Evolutionary conservation across 257 asterid genomes (phyloP), one percentile per base, ranked within the genome.

Genomic region (Solanum sejunctum): DNA sequence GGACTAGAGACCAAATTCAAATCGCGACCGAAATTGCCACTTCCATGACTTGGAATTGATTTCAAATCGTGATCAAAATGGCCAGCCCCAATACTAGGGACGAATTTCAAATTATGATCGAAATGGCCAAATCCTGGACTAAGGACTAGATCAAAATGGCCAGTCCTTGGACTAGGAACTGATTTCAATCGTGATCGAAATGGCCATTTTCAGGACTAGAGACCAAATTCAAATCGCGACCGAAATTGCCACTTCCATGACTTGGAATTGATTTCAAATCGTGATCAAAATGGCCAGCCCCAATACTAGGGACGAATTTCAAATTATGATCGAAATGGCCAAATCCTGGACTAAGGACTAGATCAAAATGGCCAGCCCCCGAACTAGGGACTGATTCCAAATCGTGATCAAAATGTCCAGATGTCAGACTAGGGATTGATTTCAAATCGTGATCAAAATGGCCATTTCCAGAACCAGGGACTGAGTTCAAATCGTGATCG

Each of bases 361-460:
- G n/a, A n/a, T n/a, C n/a, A n/a, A n/a, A n/a, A n/a, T n/a, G n/a
- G n/a, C n/a, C n/a, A n/a, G n/a, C n/a, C n/a, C n/a, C n/a, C n/a
- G n/a, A n/a, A n/a, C n/a, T n/a, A n/a, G n/a, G n/a, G 2, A 3
- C 3, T 28, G 32, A 28, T 2, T 28, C 0, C 3, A 28, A 28
- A 28, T 28, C 32, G 3, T 0, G 83, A 47, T 55, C 43, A 12
- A 36, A 45, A 52, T 67, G 47, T 13, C 49, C 75, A 3, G 8
- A 73, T 84, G n/a, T n/a, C n/a, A n/a, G 87, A 80, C 87, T 85
- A 13, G 84, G 84, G 28, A 66, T 73, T 10, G 80, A 73, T 10
- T 23, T 23, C 67, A 81, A 58, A 47, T 32, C 26, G 3, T 56
- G 77, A 70, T 66, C 41, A 18, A 36, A 47, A 3, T 13, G 8